Percentiles rank a stretch among this genome's conserved stretches.
Conservation (phyloP, 164 flowering plant species). For the Akebia trifoliata region DNA sequence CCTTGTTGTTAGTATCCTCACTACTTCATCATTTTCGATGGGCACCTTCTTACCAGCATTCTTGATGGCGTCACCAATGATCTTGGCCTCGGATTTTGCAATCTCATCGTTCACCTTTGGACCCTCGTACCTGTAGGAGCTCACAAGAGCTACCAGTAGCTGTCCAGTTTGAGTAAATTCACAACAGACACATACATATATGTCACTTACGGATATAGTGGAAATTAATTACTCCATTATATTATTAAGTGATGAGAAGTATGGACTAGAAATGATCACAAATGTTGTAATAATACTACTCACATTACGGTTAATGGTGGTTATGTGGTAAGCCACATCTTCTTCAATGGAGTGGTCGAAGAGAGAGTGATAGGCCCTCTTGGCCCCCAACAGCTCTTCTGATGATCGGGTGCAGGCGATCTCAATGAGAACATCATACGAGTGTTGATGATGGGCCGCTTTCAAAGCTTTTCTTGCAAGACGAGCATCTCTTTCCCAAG, state of each 20-base stretch:
- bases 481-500: conserved; percentile 89
- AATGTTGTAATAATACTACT: too few species aligned
- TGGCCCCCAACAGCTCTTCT: conserved; percentile 66
- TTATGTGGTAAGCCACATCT: conserved; percentile 54
- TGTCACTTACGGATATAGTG: too few species aligned
- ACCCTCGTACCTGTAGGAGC: conserved; percentile 76
- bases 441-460: conserved; percentile 31
- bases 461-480: conserved; percentile 48
- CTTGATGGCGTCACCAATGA: conserved; percentile 34
- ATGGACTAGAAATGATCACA: too few species aligned
- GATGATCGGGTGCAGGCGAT: conserved; percentile 73
- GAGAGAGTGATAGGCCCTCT: conserved; percentile 81
- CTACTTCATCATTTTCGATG: conserved; percentile 46
- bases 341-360: conserved; percentile 78
- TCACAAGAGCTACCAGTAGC: conserved; percentile 68
- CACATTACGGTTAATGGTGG: conserved; percentile 46
- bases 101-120: conserved; percentile 39
- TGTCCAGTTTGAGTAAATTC: conserved; percentile 22
- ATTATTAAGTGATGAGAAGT: too few species aligned
- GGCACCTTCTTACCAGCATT: conserved; percentile 23
- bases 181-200: background rate
- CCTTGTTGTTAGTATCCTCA: conserved; percentile 61
- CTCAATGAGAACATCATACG: conserved; percentile 49
- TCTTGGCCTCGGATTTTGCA: conserved; percentile 67
- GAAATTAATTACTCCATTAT: too few species aligned